These are phyloP conservation scores for Dioscorea zingiberensis DNA, from an alignment of 106 monocot genomes.

Conservation along the genomic window DNA sequence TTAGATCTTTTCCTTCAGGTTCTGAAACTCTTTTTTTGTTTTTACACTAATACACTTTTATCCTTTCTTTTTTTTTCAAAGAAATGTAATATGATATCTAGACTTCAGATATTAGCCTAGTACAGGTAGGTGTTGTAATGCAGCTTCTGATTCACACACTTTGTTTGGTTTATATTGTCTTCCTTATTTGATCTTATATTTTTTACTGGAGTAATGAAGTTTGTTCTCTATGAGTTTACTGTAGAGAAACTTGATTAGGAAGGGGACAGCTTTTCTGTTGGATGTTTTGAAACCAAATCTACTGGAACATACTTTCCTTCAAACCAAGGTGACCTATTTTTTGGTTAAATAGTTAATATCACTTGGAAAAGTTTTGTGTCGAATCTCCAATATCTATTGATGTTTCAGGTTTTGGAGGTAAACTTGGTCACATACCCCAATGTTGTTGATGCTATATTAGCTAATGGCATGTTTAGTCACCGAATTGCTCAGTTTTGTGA, in stretches of 20 bases:
- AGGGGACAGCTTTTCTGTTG: conserved; percentile 94
- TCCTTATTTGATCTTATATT: neutral
- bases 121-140: too few species aligned
- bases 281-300: conserved; percentile 98
- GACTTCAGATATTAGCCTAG: too few species aligned
- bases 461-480: conserved; percentile 99
- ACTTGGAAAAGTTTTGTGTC: neutral
- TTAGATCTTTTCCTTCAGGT: conserved; percentile 99
- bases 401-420: conserved; percentile 83
- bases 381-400: neutral
- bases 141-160: neutral
- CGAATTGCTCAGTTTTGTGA: conserved; percentile 94
- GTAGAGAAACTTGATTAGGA: conserved; percentile 95
- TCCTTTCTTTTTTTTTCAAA: neutral
- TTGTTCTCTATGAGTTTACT: neutral
- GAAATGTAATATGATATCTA: neutral
- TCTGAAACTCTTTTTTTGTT: neutral
- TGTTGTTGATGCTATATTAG: conserved; percentile 99
- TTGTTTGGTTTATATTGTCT: neutral
- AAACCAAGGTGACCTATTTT: conserved; percentile 58
- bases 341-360: neutral
- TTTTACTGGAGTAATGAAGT: too few species aligned
- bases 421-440: conserved; percentile 98
- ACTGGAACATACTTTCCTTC: conserved; percentile 97
- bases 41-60: too few species aligned